Evolutionary conservation across 345 rosid genomes (phyloP).

Genomic region (Arabidopsis arenosa): DNA sequence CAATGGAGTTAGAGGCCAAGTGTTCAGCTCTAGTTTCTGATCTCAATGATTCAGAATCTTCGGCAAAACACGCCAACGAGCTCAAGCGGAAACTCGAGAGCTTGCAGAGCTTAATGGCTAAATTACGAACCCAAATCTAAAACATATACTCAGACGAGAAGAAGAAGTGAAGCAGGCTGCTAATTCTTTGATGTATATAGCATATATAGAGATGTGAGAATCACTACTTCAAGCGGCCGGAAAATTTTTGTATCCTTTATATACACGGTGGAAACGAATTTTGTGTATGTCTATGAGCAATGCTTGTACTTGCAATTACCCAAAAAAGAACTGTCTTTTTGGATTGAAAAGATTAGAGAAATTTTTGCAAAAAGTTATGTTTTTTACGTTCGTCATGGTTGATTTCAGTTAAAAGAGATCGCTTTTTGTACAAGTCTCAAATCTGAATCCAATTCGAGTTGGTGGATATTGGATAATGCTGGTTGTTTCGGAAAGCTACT

Average conservation of each 20-base stretch:
- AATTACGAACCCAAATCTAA: conserved; percentile 68
- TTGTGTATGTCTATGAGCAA: conserved; percentile 32
- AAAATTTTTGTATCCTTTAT: conserved; percentile 32
- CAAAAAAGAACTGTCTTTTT: conserved; percentile 26
- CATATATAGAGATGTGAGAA: conserved; percentile 39
- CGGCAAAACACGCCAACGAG: conserved; percentile 52
- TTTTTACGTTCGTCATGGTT: conserved; percentile 11
- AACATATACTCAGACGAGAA: background rate
- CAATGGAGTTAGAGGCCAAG: conserved; percentile 64
- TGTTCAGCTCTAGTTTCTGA: conserved; percentile 61
- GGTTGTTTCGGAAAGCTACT: conserved; percentile 7
- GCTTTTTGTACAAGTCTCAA: background rate
- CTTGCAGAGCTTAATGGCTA: conserved; percentile 65
- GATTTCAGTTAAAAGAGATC: background rate
- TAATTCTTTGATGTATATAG: conserved; percentile 40
- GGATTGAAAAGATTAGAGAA: conserved; percentile 26
- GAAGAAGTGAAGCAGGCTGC: conserved; percentile 24
- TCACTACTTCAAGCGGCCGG: conserved; percentile 27
- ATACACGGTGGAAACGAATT: conserved; percentile 17
- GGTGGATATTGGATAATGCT: conserved; percentile 22
- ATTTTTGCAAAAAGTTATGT: conserved; percentile 21
- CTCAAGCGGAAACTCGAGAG: conserved; percentile 70
- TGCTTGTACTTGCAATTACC: conserved; percentile 9
- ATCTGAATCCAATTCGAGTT: background rate
- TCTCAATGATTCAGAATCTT: conserved; percentile 50